Evolutionary conservation across 306 rosid genomes (phyloP).

Genomic region (Sphenostylis stenocarpa): DNA sequence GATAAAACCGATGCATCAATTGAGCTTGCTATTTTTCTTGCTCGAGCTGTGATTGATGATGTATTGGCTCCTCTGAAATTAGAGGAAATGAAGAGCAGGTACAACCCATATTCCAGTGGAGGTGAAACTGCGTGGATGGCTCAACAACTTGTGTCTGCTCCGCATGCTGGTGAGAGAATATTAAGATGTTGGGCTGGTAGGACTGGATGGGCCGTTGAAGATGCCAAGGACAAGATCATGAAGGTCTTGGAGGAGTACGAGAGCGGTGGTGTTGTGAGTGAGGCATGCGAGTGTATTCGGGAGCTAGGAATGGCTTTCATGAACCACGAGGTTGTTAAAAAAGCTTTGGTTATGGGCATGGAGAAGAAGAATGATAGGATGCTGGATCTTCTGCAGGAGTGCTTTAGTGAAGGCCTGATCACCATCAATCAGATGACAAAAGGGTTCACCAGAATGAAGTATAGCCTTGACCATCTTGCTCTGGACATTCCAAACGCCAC

Average conservation of each 20-base stretch:
- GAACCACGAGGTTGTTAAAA: constrained; percentile 90
- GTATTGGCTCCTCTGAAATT: constrained; percentile 79
- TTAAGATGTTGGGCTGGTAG: constrained; percentile 95
- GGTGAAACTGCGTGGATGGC: constrained; percentile 73
- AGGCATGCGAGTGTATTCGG: constrained; percentile 85
- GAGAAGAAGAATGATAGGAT: constrained; percentile 86
- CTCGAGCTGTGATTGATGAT: constrained; percentile 84
- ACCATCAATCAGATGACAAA: constrained; percentile 79
- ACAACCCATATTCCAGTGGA: constrained; percentile 60
- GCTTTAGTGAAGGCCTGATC: constrained; percentile 74
- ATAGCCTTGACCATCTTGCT: constrained; percentile 74
- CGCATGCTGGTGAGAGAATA: constrained; percentile 88
- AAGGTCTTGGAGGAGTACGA: constrained; percentile 87
- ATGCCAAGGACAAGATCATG: constrained; percentile 83
- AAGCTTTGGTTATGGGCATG: constrained; percentile 87
- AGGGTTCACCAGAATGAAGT: constrained; percentile 76
- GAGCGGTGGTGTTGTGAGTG: constrained; percentile 74
- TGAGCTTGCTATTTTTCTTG: constrained; percentile 76
- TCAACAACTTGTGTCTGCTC: constrained; percentile 64
- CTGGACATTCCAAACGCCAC: constrained; percentile 79
- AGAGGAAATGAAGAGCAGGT: constrained; percentile 66
- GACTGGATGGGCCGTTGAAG: constrained; percentile 96
- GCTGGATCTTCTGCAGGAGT: constrained; percentile 71
- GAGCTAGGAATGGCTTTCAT: constrained; percentile 88
- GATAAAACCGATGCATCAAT: constrained; percentile 86